Evolutionary conservation across 768 basidiomycete species (phyloP).

Genomic region (Mrakia blollopis): DNA sequence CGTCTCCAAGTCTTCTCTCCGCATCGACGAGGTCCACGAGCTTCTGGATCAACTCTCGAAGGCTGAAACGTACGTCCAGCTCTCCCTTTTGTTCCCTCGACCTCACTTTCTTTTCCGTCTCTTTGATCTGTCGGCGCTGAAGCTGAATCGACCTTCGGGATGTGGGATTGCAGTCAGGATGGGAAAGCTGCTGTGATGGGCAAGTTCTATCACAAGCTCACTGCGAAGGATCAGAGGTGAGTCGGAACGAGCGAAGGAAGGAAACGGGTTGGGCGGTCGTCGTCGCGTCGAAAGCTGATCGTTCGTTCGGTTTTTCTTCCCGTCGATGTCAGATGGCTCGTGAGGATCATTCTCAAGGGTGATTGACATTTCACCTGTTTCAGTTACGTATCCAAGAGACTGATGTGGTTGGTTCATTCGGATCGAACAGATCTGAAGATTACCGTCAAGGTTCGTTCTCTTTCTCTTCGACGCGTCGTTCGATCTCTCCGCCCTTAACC

Average conservation of each 20-base stretch:
- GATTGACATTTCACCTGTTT: too few species aligned
- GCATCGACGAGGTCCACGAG: conserved; percentile 77
- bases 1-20: conserved; percentile 62
- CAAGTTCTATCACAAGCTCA: conserved; percentile 50
- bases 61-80: conserved; percentile 2
- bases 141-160: background rate
- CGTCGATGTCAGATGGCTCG: conserved; percentile 82
- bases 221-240: conserved; percentile 72
- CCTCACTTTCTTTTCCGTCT: too few species aligned
- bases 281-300: background rate
- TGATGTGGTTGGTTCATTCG: background rate
- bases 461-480: background rate
- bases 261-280: too few species aligned
- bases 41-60: conserved; percentile 72
- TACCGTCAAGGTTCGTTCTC: conserved; percentile 58
- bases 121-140: too few species aligned
- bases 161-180: background rate
- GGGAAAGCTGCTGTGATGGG: background rate
- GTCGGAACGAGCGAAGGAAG: too few species aligned
- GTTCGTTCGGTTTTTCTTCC: background rate
- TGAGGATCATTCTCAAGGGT: conserved; percentile 95
- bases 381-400: too few species aligned
- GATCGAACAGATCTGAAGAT: conserved; percentile 75
- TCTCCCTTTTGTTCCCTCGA: background rate
- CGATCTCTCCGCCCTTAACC: background rate